Evolutionary conservation across 441 rosid species (phyloP), one percentile per base, ranked within the genome.

Genomic region (Pelargonium australe): DNA sequence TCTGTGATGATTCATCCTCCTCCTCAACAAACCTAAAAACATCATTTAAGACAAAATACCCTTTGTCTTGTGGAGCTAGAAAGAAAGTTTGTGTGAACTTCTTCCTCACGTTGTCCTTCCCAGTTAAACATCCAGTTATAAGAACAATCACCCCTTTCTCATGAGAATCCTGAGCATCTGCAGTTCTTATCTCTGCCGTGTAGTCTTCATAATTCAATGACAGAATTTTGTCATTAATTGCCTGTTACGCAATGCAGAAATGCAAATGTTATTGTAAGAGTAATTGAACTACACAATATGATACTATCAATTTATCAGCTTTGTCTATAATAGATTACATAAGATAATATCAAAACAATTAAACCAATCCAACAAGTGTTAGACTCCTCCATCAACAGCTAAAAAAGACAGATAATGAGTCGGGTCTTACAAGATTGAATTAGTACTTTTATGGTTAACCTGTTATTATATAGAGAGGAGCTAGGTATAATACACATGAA

Each of bases 11-110:
- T 72, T 83, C 89, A 70, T 73, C 80, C 68, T 2, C 31, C 31
- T 85, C 96, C 69, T 75, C 98, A 43, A 89, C 83, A 63, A 76
- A 92, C 45, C 96, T 85, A 71, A 92, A 82, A 68, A 95, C 77
- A 68, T 95, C 98, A 77, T 95, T 92, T 47, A 92, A 77, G 72
- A 95, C 99, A 78, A 74, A 90, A 81, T 87, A 92, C 6, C 89
- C 85, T 49, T 83, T 87, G 68, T 89, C 90, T 75, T 92, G 93
- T 44, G 89, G 97, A 65, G 95, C 95, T 62, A 95, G 78, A 79
- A 95, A 90, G 85, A 92, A 95, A 3, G 85, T 71, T 75, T 95
- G 98, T 3, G 95, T 70, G 73, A 92, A 95, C 75, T 89, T 92
- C 81, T 82, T 86, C 79, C 80, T 82, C 43, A 80, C 81, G 67